Evolutionary conservation across 2,329 filamentous ascomycete species (phyloP), one percentile per base, ranked within the genome.

Genomic region (Sarocladiaceae sp.): DNA sequence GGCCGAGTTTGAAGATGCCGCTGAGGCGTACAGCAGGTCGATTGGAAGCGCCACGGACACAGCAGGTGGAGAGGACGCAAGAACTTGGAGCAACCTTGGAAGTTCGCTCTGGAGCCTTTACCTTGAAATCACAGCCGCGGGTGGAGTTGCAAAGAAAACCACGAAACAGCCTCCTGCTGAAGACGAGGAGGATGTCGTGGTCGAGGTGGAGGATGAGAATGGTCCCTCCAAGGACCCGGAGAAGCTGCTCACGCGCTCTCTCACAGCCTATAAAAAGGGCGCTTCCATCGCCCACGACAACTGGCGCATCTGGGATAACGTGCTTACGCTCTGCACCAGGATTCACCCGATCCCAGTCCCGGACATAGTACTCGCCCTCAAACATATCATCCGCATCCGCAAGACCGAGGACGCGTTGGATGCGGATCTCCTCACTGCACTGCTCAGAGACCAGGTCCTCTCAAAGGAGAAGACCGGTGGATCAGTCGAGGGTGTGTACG

Each of bases 251-350:
- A 69, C 75, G 1, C 88, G 95, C 58, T 82, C 93, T 0, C 76
- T 98, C 1, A 72, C 78, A 5, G 91, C 93, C 0, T 88, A 95
- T 63, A 93, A 95, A 59, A 84, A 86, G 50, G 93, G 90, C 9
- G 88, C 90, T 1, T 76, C 78, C 4, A 77, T 95, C 19, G 88
- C 94, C 42, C 78, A 88, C 62, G 83, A 89, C 54, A 91, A 91
- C 66, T 87, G 85, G 76, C 82, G 88, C 53, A 96, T 98, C 61
- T 97, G 91, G 91, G 88, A 95, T 59, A 98, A 98, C 56, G 84
- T 97, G 13, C 78, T 98, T 46, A 93, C 89, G 0, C 82, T 97
- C 18, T 85, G 87, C 0, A 80, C 86, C 0, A 85, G 88, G 2
- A 76, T 93, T 21, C 74, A 73, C 1, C 90, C 91, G 0, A 83